Evolutionary conservation across 2,329 filamentous ascomycete species (phyloP).

Genomic region (Pseudogymnoascus sp.): DNA sequence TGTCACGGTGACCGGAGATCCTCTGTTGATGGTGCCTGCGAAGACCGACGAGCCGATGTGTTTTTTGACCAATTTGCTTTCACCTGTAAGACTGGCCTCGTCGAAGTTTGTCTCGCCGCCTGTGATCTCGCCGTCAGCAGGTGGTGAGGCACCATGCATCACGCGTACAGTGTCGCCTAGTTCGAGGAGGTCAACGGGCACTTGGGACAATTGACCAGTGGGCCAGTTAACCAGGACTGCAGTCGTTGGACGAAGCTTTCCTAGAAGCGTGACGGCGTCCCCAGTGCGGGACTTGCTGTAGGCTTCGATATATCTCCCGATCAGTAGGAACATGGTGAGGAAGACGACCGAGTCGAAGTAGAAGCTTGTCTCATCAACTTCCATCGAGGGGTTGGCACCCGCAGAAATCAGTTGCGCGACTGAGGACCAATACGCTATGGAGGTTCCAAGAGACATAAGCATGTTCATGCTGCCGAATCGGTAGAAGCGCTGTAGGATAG

Average conservation of each 20-base stretch:
- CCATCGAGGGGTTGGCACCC: constrained; percentile 39
- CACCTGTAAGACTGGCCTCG: constrained; percentile 80
- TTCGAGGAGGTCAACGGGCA: constrained; percentile 44
- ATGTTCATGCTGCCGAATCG: constrained; percentile 95
- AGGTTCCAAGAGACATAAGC: constrained; percentile 77
- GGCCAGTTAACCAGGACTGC: constrained; percentile 53
- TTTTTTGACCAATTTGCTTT: constrained; percentile 62
- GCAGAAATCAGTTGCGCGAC: constrained; percentile 59
- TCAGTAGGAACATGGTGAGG: constrained; percentile 73
- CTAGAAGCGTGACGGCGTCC: constrained; percentile 69
- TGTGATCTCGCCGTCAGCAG: constrained; percentile 65
- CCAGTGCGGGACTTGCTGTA: constrained; percentile 85
- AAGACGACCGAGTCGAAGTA: constrained; percentile 92
- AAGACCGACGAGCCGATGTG: constrained; percentile 55
- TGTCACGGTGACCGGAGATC: constrained; percentile 50
- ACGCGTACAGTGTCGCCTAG: constrained; percentile 68
- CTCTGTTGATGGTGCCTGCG: constrained; percentile 54
- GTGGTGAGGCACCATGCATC: constrained; percentile 72
- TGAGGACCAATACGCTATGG: constrained; percentile 76
- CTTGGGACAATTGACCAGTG: constrained; percentile 16
- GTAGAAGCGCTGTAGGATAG: constrained; percentile 66
- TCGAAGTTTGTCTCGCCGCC: constrained; percentile 62
- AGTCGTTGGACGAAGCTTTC: constrained; percentile 66
- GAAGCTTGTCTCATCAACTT: constrained; percentile 35
- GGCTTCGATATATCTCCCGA: constrained; percentile 64